Percentiles rank a stretch among this genome's conserved stretches.
Evolutionary conservation across 2,329 filamentous ascomycete species (phyloP).

Genomic region (Aspergillus carbonarius): DNA sequence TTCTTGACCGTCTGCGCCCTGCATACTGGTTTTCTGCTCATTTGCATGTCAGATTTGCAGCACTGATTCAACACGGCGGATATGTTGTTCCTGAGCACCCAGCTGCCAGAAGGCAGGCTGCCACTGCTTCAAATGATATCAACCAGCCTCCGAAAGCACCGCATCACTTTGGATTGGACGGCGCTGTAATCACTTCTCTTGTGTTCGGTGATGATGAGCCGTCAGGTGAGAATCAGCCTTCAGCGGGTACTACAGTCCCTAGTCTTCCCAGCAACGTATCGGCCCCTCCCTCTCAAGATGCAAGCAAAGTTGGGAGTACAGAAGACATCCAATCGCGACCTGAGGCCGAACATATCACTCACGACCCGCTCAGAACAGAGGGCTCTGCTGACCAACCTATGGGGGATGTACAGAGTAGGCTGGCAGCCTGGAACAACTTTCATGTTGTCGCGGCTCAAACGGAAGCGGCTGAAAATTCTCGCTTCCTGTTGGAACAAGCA

Average conservation of each 20-base stretch:
- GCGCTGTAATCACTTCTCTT: conserved; percentile 15
- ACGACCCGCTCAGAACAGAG: not conserved
- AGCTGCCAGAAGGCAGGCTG: not conserved
- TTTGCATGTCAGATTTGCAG: conserved; percentile 83
- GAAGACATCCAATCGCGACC: not conserved
- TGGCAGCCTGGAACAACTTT: conserved; percentile 44
- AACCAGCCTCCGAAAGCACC: not conserved
- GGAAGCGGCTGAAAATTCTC: conserved; percentile 35
- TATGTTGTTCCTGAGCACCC: conserved; percentile 15
- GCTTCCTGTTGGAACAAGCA: conserved; percentile 26
- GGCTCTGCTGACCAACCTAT: not conserved
- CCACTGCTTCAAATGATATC: not conserved
- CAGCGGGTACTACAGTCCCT: not conserved
- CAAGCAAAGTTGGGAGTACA: not conserved
- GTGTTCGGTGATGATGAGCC: conserved; percentile 10
- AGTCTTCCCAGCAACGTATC: not conserved
- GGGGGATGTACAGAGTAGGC: conserved; percentile 11
- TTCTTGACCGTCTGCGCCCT: conserved; percentile 79
- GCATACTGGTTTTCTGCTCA: conserved; percentile 92
- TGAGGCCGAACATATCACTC: not conserved
- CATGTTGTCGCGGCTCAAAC: conserved; percentile 30
- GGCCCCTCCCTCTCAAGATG: too few species aligned
- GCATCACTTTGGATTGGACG: conserved; percentile 22
- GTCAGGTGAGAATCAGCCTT: not conserved
- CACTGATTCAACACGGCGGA: conserved; percentile 53